A percentile compares a stretch with the other conserved stretches of the same genome.
phyloP scores from a whole-genome alignment of 176 grass and related monocot species.

The Saccharum officinarum region DNA sequence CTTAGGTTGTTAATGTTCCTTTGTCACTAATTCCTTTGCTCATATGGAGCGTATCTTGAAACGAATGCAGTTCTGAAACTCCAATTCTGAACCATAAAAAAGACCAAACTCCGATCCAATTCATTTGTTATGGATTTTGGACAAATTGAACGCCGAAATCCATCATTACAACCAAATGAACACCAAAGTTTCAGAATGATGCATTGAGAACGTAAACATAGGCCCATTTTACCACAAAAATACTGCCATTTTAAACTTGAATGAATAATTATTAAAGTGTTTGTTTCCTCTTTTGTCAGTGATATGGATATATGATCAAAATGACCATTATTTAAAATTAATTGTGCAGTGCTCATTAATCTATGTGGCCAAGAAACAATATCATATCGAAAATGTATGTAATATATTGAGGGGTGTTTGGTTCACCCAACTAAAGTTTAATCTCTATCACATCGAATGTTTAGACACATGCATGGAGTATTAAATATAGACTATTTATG shows the following conservation, averaged over 20 bases:
- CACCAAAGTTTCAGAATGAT: neutral
- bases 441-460: too few species aligned
- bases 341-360: neutral
- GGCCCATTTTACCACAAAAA: too few species aligned
- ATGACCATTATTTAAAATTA: neutral
- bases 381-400: too few species aligned
- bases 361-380: neutral
- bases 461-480: too few species aligned
- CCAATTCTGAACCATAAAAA: neutral
- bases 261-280: neutral
- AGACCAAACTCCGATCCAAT: neutral
- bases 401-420: too few species aligned
- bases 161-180: neutral
- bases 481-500: too few species aligned
- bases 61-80: neutral
- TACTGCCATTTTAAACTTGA: too few species aligned
- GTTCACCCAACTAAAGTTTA: too few species aligned
- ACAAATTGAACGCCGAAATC: neutral
- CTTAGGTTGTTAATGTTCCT: neutral
- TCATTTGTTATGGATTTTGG: neutral
- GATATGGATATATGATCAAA: neutral
- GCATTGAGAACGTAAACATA: neutral
- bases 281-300: too few species aligned
- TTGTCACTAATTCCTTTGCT: neutral
- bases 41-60: neutral